A percentile compares a stretch with the other conserved stretches of the same genome.
phyloP scores from a whole-genome alignment of 2,329 filamentous ascomycete species.

The Alternaria incomplexa region DNA sequence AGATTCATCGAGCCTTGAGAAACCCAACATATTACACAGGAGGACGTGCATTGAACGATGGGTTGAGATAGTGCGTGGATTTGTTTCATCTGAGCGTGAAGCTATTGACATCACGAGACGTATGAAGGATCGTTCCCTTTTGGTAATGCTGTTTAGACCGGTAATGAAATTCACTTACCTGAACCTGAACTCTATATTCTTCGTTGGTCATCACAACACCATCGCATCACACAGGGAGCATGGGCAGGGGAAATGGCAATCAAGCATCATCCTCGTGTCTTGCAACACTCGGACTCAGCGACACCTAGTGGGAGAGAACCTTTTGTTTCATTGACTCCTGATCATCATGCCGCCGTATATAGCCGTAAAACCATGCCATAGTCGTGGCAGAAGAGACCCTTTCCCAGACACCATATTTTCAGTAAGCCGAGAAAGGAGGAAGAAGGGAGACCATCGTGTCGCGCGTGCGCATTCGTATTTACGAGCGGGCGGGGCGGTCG shows the following conservation, averaged over 20 bases:
- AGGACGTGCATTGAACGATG: background rate
- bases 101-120: background rate
- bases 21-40: background rate
- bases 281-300: constrained; percentile 72
- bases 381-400: constrained; percentile 91
- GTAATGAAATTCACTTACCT: background rate
- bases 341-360: constrained; percentile 73
- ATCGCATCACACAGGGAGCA: constrained; percentile 12
- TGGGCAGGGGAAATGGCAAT: constrained; percentile 70
- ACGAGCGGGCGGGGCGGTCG: constrained; percentile 60
- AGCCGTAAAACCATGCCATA: constrained; percentile 79
- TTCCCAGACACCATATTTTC: constrained; percentile 76
- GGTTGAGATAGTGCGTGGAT: background rate
- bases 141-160: background rate
- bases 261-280: constrained; percentile 74
- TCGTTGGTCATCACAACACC: constrained; percentile 7
- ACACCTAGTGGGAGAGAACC: constrained; percentile 72
- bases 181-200: background rate
- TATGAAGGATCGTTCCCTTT: background rate
- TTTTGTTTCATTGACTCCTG: constrained; percentile 63
- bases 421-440: constrained; percentile 40
- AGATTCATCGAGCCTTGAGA: background rate
- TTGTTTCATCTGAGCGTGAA: background rate
- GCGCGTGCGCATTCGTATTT: constrained; percentile 22
- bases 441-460: constrained; percentile 57